Evolutionary conservation across 805 yeast species (phyloP).

Genomic region (Kluyveromyces lactis): DNA sequence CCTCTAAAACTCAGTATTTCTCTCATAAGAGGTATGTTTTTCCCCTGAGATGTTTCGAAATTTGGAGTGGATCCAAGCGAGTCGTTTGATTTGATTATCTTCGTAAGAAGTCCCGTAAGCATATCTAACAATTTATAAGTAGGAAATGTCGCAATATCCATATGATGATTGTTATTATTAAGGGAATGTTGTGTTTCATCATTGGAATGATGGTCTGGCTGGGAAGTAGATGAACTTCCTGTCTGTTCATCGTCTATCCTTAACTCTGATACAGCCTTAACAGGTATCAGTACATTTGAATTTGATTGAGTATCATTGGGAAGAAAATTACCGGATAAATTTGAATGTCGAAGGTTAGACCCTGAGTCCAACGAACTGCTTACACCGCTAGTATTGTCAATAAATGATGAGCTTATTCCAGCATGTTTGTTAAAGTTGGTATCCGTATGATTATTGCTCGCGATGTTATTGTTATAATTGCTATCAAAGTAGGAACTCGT

Average conservation of each 20-base stretch:
- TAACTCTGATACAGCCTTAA: neutral
- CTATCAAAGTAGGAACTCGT: no score
- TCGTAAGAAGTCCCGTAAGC: slow-evolving; percentile 78
- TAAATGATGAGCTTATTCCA: neutral
- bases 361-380: neutral
- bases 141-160: slow-evolving; percentile 71
- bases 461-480: neutral
- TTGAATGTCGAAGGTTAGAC: neutral
- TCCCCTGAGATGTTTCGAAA: slow-evolving; percentile 49
- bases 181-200: neutral
- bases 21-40: slow-evolving; percentile 18
- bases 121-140: slow-evolving; percentile 72
- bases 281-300: neutral
- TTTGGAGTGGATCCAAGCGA: slow-evolving; percentile 41
- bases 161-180: neutral
- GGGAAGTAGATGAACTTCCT: neutral
- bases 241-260: neutral
- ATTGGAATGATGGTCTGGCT: neutral
- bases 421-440: neutral
- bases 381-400: neutral
- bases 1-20: slow-evolving; percentile 85
- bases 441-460: neutral
- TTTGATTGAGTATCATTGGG: neutral
- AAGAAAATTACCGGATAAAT: no score
- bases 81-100: slow-evolving; percentile 87